Evolutionary conservation across 78 protist species (phyloP).

Genomic region (Chrysochromulina parva): DNA sequence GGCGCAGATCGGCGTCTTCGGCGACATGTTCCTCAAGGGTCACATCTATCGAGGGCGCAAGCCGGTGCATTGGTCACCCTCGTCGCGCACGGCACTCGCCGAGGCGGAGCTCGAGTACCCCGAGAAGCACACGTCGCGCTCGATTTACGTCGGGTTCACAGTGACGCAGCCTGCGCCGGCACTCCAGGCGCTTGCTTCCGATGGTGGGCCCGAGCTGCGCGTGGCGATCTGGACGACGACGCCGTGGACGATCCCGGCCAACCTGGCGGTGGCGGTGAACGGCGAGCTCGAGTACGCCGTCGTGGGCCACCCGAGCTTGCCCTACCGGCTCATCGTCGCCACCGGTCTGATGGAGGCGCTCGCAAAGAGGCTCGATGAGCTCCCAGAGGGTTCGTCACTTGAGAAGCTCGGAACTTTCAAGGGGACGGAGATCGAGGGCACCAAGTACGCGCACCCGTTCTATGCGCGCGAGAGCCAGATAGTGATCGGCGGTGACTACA

Average conservation of each 20-base stretch:
- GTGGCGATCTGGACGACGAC: conserved; percentile 94
- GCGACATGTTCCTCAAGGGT: conserved; percentile 68
- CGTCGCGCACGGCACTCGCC: conserved; percentile 88
- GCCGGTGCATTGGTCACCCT: conserved; percentile 95
- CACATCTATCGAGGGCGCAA: conserved; percentile 77
- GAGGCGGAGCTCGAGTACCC: conserved; percentile 91
- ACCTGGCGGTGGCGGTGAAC: conserved; percentile 59
- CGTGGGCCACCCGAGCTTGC: not conserved
- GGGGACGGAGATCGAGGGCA: conserved; percentile 1
- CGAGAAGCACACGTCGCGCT: conserved; percentile 18
- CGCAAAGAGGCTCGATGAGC: not conserved
- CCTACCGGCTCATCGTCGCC: not conserved
- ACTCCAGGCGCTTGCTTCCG: not conserved
- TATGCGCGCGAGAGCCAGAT: not conserved
- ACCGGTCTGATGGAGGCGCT: not conserved
- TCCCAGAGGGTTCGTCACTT: not conserved
- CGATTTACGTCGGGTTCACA: conserved; percentile 18
- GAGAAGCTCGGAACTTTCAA: not conserved
- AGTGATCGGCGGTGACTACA: conserved; percentile 63
- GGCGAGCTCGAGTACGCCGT: conserved; percentile 26
- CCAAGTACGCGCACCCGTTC: conserved; percentile 40
- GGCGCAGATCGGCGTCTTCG: conserved; percentile 67
- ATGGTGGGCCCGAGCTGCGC: not conserved
- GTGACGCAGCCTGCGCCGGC: not conserved
- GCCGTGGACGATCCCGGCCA: conserved; percentile 95